These are phyloP conservation scores for Trypanosoma cruzi DNA, from an alignment of 208 protist species.

Conservation along the genomic window DNA sequence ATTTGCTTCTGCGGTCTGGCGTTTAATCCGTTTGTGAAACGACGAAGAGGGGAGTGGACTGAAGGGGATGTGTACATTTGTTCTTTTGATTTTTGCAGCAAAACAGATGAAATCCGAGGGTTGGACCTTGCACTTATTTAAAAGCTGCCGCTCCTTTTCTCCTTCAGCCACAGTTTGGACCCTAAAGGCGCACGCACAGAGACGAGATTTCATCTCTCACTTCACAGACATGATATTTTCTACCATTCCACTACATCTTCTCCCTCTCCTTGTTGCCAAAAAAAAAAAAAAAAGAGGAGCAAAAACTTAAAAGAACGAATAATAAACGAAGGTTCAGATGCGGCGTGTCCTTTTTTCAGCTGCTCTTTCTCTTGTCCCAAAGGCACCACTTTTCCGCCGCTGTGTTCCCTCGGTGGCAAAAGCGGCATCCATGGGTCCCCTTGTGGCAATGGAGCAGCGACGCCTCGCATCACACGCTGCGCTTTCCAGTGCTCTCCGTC, in stretches of 20 bases:
- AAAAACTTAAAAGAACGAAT: constrained; percentile 7
- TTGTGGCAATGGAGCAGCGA: constrained; percentile 26
- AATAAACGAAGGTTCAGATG: constrained; percentile 11
- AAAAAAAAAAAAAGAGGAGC: not conserved
- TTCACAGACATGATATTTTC: not conserved
- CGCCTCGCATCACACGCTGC: constrained; percentile 61
- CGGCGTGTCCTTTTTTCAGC: constrained; percentile 30
- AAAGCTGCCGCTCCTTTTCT: no score
- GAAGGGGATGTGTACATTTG: not conserved
- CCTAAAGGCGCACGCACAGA: not conserved
- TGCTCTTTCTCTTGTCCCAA: constrained; percentile 10
- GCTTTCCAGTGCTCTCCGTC: constrained; percentile 53
- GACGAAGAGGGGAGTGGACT: not conserved
- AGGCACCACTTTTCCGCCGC: constrained; percentile 21
- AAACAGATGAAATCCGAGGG: not conserved
- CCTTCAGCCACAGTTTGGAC: no score
- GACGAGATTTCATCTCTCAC: not conserved
- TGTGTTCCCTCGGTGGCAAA: constrained; percentile 21
- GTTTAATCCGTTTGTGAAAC: not conserved
- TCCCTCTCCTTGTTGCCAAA: no score
- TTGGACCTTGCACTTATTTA: no score
- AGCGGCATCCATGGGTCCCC: constrained; percentile 5
- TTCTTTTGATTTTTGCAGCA: not conserved
- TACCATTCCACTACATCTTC: not conserved
- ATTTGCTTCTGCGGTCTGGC: not conserved